phyloP scores from a whole-genome alignment of 352 stramenopile species.

The Globisporangium carolinianum region DNA sequence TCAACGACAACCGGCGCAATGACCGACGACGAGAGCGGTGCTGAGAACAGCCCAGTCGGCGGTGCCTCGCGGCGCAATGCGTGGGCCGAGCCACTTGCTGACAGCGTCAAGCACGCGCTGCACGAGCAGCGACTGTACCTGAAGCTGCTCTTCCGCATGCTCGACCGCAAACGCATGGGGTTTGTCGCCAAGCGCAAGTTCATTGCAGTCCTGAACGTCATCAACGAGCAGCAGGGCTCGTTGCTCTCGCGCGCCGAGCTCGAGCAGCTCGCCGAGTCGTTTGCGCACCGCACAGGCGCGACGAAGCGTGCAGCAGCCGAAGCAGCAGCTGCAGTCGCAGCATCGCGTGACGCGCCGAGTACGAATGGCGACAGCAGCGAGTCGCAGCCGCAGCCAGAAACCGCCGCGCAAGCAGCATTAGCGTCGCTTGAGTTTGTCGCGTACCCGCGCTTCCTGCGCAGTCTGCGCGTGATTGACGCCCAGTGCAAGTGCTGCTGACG shows the following conservation, averaged over 20 bases:
- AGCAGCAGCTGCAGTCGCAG: constrained; percentile 18
- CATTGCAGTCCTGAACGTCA: constrained; percentile 62
- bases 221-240: constrained; percentile 63
- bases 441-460: constrained; percentile 70
- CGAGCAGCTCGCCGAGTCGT: constrained; percentile 60
- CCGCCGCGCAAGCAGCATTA: background rate
- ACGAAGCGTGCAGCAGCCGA: constrained; percentile 8
- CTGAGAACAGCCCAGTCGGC: constrained; percentile 15
- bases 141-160: constrained; percentile 73
- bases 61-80: constrained; percentile 24
- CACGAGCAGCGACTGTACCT: constrained; percentile 77
- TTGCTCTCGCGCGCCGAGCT: constrained; percentile 53
- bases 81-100: constrained; percentile 63
- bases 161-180: constrained; percentile 60
- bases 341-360: constrained; percentile 9
- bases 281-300: constrained; percentile 17
- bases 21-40: constrained; percentile 23
- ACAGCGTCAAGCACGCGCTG: constrained; percentile 63
- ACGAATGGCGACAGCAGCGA: constrained; percentile 7
- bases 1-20: background rate
- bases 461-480: constrained; percentile 55
- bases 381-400: background rate
- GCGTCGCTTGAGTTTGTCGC: constrained; percentile 29
- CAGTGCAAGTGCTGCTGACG: constrained; percentile 13
- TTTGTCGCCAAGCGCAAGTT: constrained; percentile 68